These are phyloP conservation scores for Rubia tinctorum DNA, from an alignment of 305 asterid species.

Conservation along the genomic window DNA sequence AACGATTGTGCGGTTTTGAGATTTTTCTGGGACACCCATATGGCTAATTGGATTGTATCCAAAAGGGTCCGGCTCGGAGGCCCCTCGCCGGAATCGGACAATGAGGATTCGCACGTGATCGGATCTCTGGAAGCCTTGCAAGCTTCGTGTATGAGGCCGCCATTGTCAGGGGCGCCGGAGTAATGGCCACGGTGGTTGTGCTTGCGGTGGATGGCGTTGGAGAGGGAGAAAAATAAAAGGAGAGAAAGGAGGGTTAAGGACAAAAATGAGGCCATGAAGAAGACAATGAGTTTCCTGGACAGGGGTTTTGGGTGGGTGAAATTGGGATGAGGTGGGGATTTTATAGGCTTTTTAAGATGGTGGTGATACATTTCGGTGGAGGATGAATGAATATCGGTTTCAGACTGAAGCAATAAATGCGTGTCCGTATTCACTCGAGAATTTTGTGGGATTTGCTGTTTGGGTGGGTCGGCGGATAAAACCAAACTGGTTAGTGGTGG, in stretches of 20 bases:
- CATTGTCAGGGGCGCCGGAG: constrained; percentile 1
- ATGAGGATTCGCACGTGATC: constrained; percentile 38
- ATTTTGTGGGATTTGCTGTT: not conserved
- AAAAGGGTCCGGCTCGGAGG: constrained; percentile 34
- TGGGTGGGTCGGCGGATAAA: not conserved
- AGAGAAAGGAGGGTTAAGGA: constrained; percentile 20
- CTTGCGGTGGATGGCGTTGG: constrained; percentile 28
- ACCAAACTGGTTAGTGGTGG: not conserved
- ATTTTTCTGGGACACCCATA: constrained; percentile 30
- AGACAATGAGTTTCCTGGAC: constrained; percentile 3
- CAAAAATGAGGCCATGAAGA: constrained; percentile 29
- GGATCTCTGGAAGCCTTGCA: constrained; percentile 66
- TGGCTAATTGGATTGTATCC: constrained; percentile 38
- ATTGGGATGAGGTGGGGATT: constrained; percentile 20
- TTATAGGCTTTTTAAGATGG: constrained; percentile 29
- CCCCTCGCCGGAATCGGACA: constrained; percentile 25
- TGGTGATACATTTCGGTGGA: constrained; percentile 17
- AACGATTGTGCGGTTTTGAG: constrained; percentile 29
- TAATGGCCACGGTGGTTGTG: constrained; percentile 7
- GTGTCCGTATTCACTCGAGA: not conserved
- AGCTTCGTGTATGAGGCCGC: constrained; percentile 26
- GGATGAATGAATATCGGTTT: not conserved
- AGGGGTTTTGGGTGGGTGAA: not conserved
- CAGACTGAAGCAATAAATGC: not conserved
- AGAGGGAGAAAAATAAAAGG: constrained; percentile 26